Evolutionary conservation across 2,329 filamentous ascomycete genomes (phyloP), one percentile per base, ranked within the genome.

Genomic region (Cladosporium sp.): DNA sequence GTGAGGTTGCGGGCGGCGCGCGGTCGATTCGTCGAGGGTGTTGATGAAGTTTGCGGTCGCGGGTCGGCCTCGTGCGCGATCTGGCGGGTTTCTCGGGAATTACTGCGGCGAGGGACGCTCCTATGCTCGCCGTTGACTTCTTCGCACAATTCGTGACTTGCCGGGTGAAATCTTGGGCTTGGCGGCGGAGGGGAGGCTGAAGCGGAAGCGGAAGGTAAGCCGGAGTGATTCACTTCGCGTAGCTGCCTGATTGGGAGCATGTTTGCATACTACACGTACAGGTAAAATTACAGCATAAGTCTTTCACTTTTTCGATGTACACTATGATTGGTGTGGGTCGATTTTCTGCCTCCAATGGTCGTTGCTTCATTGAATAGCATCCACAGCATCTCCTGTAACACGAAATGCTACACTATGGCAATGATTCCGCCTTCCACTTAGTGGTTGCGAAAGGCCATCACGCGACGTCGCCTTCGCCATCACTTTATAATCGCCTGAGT

Each of bases 341-440:
- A 28, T 7, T 4, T 28, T 2, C 22, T 28, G 22, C 22, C 22
- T 28, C 22, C 7, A 28, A 28, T 28, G 22, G 22, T 28, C 22
- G 1, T 28, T 28, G 28, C 41, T 22, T 43, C 9, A 22, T 18
- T 19, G 8, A 13, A 43, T n/a, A 10, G n/a, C 43, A 32, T 31
- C 19, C 31, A 38, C 9, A 13, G 37, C 34, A 18, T 52, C 43
- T n/a, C 4, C 19, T 13, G n/a, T 10, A 14, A 63, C 56, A 22
- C 55, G 41, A 13, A 65, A 42, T 2, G 46, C 22, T 11, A 66
- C 48, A 4, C 46, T 42, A 54, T 65, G 64, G 16, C 59, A 59
- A 34, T 64, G 59, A 42, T 65, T 65, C 11, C 63, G 46, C 34
- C 53, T 44, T 7, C 59, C 62, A 7, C 11, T 16, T 33, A 65